A percentile compares a stretch with the other conserved stretches of the same genome.
phyloP scores from a whole-genome alignment of 345 rosid genomes.

The Ailanthus altissimus region DNA sequence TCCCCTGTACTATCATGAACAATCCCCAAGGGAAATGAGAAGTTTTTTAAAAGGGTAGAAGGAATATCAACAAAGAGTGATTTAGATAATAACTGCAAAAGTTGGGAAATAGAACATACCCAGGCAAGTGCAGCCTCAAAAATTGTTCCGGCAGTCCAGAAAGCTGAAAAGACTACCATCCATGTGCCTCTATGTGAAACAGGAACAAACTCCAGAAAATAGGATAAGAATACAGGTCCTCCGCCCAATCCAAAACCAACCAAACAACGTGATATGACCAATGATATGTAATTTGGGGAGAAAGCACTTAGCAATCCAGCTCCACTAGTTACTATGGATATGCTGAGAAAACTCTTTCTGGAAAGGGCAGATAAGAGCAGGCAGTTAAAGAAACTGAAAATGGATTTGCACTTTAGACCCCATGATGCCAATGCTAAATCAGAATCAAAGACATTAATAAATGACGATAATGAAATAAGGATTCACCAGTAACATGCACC shows the following conservation, averaged over 20 bases:
- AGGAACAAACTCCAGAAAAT: constrained; percentile 64
- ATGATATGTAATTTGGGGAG: constrained; percentile 43
- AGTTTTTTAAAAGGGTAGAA: neutral
- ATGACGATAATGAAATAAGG: no score
- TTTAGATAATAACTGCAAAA: neutral
- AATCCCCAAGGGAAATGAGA: neutral
- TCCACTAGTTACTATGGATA: constrained; percentile 44
- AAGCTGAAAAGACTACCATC: constrained; percentile 59
- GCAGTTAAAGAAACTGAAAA: constrained; percentile 1
- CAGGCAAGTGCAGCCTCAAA: constrained; percentile 60
- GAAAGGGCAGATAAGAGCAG: neutral
- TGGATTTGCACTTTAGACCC: neutral
- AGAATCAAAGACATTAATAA: neutral
- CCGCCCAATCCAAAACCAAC: constrained; percentile 72
- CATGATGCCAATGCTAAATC: neutral
- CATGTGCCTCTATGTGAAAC: constrained; percentile 54
- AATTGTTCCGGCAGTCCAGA: constrained; percentile 59
- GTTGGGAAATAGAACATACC: constrained; percentile 33
- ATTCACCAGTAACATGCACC: constrained; percentile 2
- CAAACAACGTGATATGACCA: constrained; percentile 43
- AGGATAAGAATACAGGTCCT: constrained; percentile 52
- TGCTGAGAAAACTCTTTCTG: constrained; percentile 56
- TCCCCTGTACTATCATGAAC: neutral
- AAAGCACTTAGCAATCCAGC: constrained; percentile 62
- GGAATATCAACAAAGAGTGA: neutral